Conservation (phyloP, 1,284 basidiomycete species). For the Phellopilus nigrolimitatus region DNA sequence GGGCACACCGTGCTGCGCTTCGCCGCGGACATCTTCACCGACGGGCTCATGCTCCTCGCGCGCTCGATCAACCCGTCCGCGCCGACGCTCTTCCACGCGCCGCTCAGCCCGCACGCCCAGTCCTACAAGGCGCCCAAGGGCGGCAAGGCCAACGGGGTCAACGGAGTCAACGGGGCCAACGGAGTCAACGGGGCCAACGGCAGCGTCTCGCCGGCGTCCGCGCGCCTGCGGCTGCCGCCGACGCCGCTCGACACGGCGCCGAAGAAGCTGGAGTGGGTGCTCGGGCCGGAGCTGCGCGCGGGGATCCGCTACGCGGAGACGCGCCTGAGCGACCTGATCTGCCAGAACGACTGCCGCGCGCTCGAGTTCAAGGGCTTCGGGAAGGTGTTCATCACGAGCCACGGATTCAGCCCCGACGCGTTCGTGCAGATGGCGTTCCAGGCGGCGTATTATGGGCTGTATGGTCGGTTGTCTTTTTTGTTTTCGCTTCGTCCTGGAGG, state of each 20-base stretch:
- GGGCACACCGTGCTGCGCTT: slow-evolving; percentile 89
- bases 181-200: too few species aligned
- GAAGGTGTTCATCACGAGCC: slow-evolving; percentile 83
- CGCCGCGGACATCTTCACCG: slow-evolving; percentile 92
- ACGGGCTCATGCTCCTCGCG: slow-evolving; percentile 93
- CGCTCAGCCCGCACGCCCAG: slow-evolving; percentile 78
- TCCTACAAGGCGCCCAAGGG: slow-evolving; percentile 54
- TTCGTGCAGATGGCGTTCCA: slow-evolving; percentile 98
- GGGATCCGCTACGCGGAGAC: slow-evolving; percentile 95
- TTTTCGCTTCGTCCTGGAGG: too few species aligned
- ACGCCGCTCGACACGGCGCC: slow-evolving; percentile 73
- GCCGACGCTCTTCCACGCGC: slow-evolving; percentile 91
- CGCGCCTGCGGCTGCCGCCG: too few species aligned
- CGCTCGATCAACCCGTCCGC: slow-evolving; percentile 91
- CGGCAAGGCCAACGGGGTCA: slow-evolving; percentile 1
- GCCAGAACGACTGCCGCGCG: slow-evolving; percentile 94
- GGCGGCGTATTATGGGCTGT: slow-evolving; percentile 92
- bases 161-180: not conserved
- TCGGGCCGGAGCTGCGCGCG: slow-evolving; percentile 76
- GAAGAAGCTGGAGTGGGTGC: slow-evolving; percentile 93
- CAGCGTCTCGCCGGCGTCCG: not conserved
- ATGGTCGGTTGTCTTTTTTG: slow-evolving; percentile 47
- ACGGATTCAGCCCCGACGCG: slow-evolving; percentile 91
- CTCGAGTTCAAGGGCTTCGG: slow-evolving; percentile 84
- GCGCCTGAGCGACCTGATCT: slow-evolving; percentile 90